phyloP scores from a whole-genome alignment of 2,329 filamentous ascomycete genomes.

The Trichoderma guizhouense region DNA sequence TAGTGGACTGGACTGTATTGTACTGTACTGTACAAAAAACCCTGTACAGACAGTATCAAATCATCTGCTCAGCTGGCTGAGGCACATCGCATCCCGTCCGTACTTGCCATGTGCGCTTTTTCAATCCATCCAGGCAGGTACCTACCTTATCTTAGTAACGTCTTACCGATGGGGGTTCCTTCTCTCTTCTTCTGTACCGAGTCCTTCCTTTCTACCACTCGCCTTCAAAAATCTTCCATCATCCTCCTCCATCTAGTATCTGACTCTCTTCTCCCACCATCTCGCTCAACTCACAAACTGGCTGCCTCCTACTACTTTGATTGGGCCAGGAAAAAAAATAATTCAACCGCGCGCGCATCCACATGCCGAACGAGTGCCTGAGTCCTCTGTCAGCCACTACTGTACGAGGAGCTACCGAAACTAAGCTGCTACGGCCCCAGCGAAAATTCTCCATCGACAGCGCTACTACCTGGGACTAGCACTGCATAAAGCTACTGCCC shows the following conservation, averaged over 20 bases:
- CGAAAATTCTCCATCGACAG: slow-evolving; percentile 12
- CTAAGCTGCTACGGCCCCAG: background rate
- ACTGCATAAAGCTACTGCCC: slow-evolving; percentile 9
- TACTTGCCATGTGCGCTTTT: background rate
- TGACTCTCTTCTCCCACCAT: background rate
- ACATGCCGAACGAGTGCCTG: slow-evolving; percentile 11
- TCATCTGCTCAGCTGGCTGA: background rate
- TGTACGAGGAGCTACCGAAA: background rate
- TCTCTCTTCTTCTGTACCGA: background rate
- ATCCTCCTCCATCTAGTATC: background rate
- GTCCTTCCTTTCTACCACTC: background rate
- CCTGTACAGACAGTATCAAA: background rate
- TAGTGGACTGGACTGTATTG: background rate
- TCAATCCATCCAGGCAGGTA: background rate
- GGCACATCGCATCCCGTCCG: background rate
- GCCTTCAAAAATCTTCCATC: background rate
- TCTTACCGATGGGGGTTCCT: background rate
- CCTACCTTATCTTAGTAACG: too few relatives aligned
- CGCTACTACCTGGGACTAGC: background rate
- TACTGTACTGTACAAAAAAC: background rate
- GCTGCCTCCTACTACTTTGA: background rate
- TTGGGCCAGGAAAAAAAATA: background rate
- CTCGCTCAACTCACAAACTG: background rate
- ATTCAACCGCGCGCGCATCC: background rate
- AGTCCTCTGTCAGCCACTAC: slow-evolving; percentile 4